Conservation (phyloP, 176 grass and related monocot species). For the Puya raimondii region DNA sequence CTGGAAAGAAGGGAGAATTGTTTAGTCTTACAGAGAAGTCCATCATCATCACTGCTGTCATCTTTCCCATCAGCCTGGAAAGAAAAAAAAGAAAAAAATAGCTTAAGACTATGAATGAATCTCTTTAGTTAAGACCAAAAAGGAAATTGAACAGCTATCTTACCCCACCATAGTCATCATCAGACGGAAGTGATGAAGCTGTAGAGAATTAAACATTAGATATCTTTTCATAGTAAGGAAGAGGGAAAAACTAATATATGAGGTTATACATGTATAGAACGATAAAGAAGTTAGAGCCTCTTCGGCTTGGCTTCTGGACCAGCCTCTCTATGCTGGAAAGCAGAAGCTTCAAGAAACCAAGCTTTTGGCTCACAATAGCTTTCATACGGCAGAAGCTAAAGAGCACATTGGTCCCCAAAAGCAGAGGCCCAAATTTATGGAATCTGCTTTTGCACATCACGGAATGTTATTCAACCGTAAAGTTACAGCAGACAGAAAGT, state of each 20-base stretch:
- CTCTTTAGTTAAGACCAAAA: background rate
- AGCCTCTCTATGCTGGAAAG: too few species aligned
- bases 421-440: too few species aligned
- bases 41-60: constrained; percentile 47
- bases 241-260: background rate
- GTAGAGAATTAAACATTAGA: constrained; percentile 5
- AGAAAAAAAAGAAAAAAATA: background rate
- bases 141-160: constrained; percentile 10
- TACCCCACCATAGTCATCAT: constrained; percentile 56
- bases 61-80: constrained; percentile 44
- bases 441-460: too few species aligned
- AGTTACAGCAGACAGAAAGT: background rate
- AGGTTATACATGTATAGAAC: background rate
- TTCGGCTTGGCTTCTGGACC: too few species aligned
- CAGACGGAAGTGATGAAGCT: constrained; percentile 35
- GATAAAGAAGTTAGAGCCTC: background rate
- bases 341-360: too few species aligned
- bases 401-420: too few species aligned
- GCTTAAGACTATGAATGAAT: constrained; percentile 1
- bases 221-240: background rate
- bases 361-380: too few species aligned
- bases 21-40: constrained; percentile 74
- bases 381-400: too few species aligned
- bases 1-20: background rate
- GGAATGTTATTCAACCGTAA: too few species aligned